Percentiles rank a stretch among this genome's conserved stretches.
Conservation (phyloP, 169 alveolate genomes). For the Eimeria mitis region DNA sequence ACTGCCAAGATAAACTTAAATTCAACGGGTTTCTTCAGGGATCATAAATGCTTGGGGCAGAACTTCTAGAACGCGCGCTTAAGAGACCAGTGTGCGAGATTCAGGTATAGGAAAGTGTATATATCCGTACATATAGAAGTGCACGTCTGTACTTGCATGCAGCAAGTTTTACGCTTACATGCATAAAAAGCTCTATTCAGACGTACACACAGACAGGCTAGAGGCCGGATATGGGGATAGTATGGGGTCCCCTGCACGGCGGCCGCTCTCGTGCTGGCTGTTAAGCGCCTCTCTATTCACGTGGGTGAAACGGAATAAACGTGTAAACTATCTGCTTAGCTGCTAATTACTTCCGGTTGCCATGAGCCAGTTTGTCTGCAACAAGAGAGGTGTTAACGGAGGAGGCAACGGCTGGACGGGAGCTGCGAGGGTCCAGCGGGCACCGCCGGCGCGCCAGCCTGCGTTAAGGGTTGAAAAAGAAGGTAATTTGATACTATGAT, state of each 20-base stretch:
- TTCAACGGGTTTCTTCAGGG: neutral
- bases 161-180: neutral
- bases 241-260: neutral
- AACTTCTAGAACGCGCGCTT: neutral
- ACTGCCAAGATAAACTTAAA: neutral
- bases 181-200: neutral
- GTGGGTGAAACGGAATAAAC: neutral
- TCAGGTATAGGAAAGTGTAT: neutral
- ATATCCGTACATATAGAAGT: neutral
- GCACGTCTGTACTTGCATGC: neutral
- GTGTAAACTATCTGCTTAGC: neutral
- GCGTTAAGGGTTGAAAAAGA: slow-evolving; percentile 1
- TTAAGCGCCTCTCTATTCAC: neutral
- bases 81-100: neutral
- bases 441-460: neutral
- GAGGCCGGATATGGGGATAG: neutral
- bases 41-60: neutral
- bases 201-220: neutral
- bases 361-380: neutral
- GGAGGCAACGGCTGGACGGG: neutral
- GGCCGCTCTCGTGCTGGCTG: neutral
- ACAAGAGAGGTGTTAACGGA: neutral
- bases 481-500: neutral
- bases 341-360: neutral
- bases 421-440: neutral